These are phyloP conservation scores for Nannochloropsis gaditana DNA, from an alignment of 108 stramenopile species.

Conservation along the genomic window DNA sequence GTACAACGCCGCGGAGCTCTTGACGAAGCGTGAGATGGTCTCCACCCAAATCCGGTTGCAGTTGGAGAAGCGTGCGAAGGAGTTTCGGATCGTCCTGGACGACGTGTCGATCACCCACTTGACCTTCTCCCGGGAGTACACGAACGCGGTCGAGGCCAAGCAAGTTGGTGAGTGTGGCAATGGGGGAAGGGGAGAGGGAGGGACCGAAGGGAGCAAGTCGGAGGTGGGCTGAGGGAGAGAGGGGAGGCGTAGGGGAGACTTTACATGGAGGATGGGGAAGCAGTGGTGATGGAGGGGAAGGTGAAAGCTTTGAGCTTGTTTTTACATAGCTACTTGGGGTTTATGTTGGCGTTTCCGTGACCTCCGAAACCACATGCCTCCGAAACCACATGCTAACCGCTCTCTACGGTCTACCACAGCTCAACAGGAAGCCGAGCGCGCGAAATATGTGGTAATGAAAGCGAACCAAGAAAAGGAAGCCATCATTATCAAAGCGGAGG, in stretches of 20 bases:
- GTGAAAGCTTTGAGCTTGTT: too few species aligned
- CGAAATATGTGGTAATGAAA: slow-evolving; percentile 94
- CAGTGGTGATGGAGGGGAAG: too few species aligned
- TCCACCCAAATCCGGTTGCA: slow-evolving; percentile 66
- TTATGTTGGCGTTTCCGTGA: too few species aligned
- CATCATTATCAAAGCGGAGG: slow-evolving; percentile 95
- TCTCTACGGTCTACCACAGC: slow-evolving; percentile 38
- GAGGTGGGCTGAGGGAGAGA: neutral
- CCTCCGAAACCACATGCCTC: too few species aligned
- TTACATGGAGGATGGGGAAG: too few species aligned
- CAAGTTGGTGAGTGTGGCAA: slow-evolving; percentile 68
- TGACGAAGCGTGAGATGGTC: slow-evolving; percentile 96
- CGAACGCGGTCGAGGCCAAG: slow-evolving; percentile 97
- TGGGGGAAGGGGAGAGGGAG: neutral
- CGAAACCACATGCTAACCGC: too few species aligned
- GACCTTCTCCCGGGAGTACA: slow-evolving; percentile 95
- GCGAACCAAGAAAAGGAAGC: slow-evolving; percentile 85
- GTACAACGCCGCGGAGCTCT: slow-evolving; percentile 96
- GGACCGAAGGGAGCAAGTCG: neutral
- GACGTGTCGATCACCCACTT: slow-evolving; percentile 99
- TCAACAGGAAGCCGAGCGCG: slow-evolving; percentile 98
- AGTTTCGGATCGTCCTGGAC: slow-evolving; percentile 77
- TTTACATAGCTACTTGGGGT: too few species aligned
- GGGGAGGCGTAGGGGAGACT: neutral
- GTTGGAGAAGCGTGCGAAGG: slow-evolving; percentile 67